These are phyloP conservation scores for Penicillium ochrochloron DNA, from an alignment of 495 filamentous ascomycete species.

Conservation along the genomic window DNA sequence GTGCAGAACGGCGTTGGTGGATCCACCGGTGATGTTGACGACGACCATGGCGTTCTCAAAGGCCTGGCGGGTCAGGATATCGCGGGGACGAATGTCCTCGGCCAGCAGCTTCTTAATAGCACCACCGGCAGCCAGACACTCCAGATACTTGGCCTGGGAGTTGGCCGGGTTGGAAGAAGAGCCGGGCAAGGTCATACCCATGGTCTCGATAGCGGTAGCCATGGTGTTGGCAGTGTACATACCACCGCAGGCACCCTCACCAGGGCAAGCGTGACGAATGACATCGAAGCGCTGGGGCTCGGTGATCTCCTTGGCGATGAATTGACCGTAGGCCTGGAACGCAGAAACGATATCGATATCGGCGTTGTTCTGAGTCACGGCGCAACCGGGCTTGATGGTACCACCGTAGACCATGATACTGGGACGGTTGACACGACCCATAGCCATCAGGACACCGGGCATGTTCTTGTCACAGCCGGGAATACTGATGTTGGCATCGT, in stretches of 20 bases:
- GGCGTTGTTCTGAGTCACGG: conserved; percentile 68
- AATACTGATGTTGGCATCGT: conserved; percentile 96
- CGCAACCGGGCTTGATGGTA: conserved; percentile 88
- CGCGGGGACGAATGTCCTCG: conserved; percentile 85
- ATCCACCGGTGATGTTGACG: conserved; percentile 92
- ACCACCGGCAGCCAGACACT: conserved; percentile 82
- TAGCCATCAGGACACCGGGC: conserved; percentile 97
- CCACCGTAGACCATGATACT: conserved; percentile 98
- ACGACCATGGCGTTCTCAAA: conserved; percentile 98
- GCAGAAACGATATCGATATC: conserved; percentile 94
- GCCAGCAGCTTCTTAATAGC: conserved; percentile 86
- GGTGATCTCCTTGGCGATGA: conserved; percentile 84
- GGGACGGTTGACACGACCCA: conserved; percentile 93
- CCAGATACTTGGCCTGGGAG: conserved; percentile 79
- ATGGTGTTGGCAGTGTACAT: conserved; percentile 99
- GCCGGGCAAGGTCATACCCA: conserved; percentile 94
- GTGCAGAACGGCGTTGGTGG: conserved; percentile 96
- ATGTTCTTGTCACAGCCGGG: conserved; percentile 99
- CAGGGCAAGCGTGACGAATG: conserved; percentile 92
- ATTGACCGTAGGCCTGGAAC: conserved; percentile 98
- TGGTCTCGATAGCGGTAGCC: conserved; percentile 93
- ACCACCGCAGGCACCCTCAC: conserved; percentile 91
- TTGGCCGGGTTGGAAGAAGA: conserved; percentile 93
- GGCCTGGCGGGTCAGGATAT: conserved; percentile 89
- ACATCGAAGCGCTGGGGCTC: conserved; percentile 93